Percentiles rank a stretch among this genome's conserved stretches.
These are phyloP conservation scores for Pestalotiopsis fici DNA, from an alignment of 2,329 filamentous ascomycete genomes.

Conservation along the genomic window DNA sequence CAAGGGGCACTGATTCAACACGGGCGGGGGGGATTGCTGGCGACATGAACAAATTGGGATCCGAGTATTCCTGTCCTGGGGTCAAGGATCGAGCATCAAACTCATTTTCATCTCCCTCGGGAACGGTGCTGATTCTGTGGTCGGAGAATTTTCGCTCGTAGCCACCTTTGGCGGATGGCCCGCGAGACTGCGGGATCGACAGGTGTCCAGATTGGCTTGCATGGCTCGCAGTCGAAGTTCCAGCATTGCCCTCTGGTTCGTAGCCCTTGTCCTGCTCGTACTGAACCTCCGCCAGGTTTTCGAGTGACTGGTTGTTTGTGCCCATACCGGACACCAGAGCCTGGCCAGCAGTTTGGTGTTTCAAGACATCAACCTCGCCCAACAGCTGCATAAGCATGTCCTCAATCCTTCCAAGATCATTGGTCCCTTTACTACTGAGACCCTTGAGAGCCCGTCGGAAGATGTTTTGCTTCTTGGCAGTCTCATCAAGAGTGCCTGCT, in stretches of 20 bases:
- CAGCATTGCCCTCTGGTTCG: constrained; percentile 79
- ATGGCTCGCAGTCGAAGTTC: constrained; percentile 71
- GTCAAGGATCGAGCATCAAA: constrained; percentile 45
- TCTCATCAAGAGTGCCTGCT: constrained; percentile 56
- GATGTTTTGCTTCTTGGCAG: constrained; percentile 87
- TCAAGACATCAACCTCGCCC: constrained; percentile 85
- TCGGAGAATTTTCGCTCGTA: constrained; percentile 64
- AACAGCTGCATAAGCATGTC: constrained; percentile 91
- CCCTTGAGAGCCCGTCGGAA: constrained; percentile 93
- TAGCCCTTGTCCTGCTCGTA: constrained; percentile 75
- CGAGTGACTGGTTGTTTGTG: constrained; percentile 65
- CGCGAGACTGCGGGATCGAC: constrained; percentile 58
- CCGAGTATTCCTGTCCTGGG: constrained; percentile 53
- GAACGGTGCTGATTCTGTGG: constrained; percentile 87
- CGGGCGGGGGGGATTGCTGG: constrained; percentile 57
- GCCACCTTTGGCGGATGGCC: constrained; percentile 40
- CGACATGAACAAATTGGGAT: constrained; percentile 62
- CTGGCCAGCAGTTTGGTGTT: constrained; percentile 55
- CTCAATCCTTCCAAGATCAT: constrained; percentile 85
- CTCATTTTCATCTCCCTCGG: constrained; percentile 78
- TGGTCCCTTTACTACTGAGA: constrained; percentile 82
- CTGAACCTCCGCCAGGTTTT: constrained; percentile 63
- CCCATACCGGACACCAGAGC: constrained; percentile 32
- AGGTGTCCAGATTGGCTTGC: constrained; percentile 77
- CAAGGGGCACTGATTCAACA: constrained; percentile 55